Evolutionary conservation across 139 green algal genomes (phyloP).

Genomic region (Microglena sp.): DNA sequence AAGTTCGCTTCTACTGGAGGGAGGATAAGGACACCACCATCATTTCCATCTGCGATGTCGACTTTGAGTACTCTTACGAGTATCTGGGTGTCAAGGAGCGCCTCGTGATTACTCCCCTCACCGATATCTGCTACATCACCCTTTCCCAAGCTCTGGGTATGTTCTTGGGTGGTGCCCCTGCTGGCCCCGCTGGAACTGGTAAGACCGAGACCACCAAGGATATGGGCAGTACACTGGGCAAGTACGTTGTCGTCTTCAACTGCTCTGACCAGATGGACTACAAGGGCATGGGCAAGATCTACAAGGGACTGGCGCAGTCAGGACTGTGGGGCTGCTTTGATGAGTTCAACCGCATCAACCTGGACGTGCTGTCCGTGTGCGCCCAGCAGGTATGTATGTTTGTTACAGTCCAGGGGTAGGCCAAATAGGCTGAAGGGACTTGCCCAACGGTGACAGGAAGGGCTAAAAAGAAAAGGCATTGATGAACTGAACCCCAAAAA

Average conservation of each 20-base stretch:
- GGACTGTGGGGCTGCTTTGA: slow-evolving; percentile 96
- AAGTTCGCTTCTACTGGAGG: slow-evolving; percentile 90
- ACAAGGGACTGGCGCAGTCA: slow-evolving; percentile 89
- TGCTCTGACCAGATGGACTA: slow-evolving; percentile 96
- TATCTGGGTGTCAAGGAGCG: slow-evolving; percentile 93
- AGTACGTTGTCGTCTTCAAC: slow-evolving; percentile 98
- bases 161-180: slow-evolving; percentile 89
- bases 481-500: no score
- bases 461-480: no score
- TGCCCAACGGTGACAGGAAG: no score
- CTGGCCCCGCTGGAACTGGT: slow-evolving; percentile 77
- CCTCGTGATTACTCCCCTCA: slow-evolving; percentile 92
- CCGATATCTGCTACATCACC: slow-evolving; percentile 94
- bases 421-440: no score
- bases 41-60: slow-evolving; percentile 93
- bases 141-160: slow-evolving; percentile 89
- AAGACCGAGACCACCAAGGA: slow-evolving; percentile 98
- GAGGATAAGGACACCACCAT: slow-evolving; percentile 85
- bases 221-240: slow-evolving; percentile 87
- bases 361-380: slow-evolving; percentile 92
- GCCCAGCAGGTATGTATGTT: slow-evolving; percentile 81
- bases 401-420: no score
- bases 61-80: slow-evolving; percentile 96
- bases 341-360: slow-evolving; percentile 98
- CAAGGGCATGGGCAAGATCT: slow-evolving; percentile 95